These are phyloP conservation scores for Cinchona pubescens DNA, from an alignment of 257 asterid species.

Conservation along the genomic window DNA sequence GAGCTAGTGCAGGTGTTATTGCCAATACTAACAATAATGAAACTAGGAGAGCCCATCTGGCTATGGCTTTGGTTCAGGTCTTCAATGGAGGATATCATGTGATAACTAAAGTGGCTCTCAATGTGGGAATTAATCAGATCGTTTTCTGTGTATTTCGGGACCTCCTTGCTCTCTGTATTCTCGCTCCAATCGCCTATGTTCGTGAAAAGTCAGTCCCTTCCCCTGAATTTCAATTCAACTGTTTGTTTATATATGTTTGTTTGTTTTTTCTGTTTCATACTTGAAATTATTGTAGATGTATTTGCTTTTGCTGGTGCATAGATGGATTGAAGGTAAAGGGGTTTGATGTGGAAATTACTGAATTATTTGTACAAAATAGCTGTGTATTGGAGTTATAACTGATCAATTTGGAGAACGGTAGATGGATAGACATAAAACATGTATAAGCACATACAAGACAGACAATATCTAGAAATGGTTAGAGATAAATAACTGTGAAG, in stretches of 20 bases:
- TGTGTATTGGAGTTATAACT: too few relatives aligned
- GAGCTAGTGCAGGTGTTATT: conserved; percentile 16
- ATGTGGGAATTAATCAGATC: conserved; percentile 85
- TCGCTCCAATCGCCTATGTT: conserved; percentile 82
- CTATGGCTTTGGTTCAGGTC: conserved; percentile 83
- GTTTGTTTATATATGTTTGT: not conserved
- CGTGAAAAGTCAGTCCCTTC: conserved; percentile 65
- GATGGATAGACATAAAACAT: not conserved
- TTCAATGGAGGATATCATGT: conserved; percentile 82
- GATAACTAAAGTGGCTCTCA: conserved; percentile 88
- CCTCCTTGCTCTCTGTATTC: conserved; percentile 75
- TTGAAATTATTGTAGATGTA: not conserved
- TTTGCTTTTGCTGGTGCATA: not conserved
- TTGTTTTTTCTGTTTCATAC: not conserved
- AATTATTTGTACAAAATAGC: not conserved
- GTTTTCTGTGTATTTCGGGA: conserved; percentile 84
- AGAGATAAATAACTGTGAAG: not conserved
- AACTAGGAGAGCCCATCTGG: conserved; percentile 68
- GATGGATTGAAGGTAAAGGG: not conserved
- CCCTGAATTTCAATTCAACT: not conserved
- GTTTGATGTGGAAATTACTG: not conserved
- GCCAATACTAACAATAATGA: conserved; percentile 33
- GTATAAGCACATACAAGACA: not conserved
- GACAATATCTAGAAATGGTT: not conserved
- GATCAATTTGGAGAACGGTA: not conserved